Base-by-base conservation (phyloP, 2,329 filamentous ascomycete species). In the Bimuria novae-zelandiae region DNA sequence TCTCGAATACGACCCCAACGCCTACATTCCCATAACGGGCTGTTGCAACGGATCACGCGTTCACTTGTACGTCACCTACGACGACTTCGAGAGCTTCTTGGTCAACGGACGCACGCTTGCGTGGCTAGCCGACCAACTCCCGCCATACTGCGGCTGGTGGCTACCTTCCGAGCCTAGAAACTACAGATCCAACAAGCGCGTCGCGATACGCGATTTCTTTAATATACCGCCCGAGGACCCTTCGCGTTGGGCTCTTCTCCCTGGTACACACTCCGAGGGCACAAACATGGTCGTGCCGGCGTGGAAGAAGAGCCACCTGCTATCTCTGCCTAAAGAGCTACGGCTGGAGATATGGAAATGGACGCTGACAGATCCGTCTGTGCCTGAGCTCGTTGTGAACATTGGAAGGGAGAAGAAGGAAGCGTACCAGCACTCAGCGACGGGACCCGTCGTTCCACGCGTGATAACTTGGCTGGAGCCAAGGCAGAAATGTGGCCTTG, bases 291-390 rank as follows among this genome's bases (percentile, higher is more conserved):
- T 25, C 19, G 29, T 44, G 8, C 25, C 37, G 2, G 7, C 22
- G 12, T 56, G 50, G 52, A 53, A 52, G 1, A 60, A 51, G 48
- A 52, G 57, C 43, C 56, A 52, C 25, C 43, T 68, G 2, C 44
- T 66, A 0, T 62, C 61, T 11, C 44, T 69, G 11, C 64, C 64
- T 2, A 57, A 59, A 17, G 59, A 65, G 29, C 47, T 69, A 12
- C 59, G 65, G 1, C 52, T 64, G 1, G 46, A 60, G 19, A 69
- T 69, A n/a, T 69, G 58, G 50, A 45, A 29, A 32, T 60, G 64
- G 41, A 54, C 57, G 7, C 21, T 68, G 12, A 61, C 55, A 5
- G 60, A 65, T 36, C 36, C 58, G 6, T 56, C 57, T 0, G 33
- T 46, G 1, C 37, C 49, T 2, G 40, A 58, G 3, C 35, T 59